Evolutionary conservation across 2,329 filamentous ascomycete genomes (phyloP).

Genomic region (Coccinonectria pachysandricola): DNA sequence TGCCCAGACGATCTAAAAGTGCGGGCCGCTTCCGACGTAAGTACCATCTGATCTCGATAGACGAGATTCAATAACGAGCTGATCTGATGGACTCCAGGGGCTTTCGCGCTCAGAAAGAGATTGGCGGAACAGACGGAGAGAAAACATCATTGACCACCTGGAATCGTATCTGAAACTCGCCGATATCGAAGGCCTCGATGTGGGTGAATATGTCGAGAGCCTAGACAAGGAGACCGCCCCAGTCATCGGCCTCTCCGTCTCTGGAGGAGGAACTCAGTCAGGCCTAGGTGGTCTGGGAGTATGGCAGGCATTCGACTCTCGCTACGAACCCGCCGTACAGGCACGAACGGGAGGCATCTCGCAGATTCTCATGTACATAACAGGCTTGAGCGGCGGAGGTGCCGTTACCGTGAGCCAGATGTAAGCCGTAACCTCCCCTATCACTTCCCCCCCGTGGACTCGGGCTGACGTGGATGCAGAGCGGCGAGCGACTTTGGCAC

Average conservation of each 20-base stretch:
- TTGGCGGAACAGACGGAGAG: slow-evolving; percentile 12
- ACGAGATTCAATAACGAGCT: fast-evolving
- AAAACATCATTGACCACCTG: slow-evolving; percentile 12
- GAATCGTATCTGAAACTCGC: slow-evolving; percentile 12
- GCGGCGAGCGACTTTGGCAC: slow-evolving; percentile 19
- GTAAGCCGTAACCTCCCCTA: slow-evolving; percentile 2
- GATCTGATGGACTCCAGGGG: slow-evolving; percentile 6
- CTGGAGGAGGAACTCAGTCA: slow-evolving; percentile 19
- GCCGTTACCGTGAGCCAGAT: slow-evolving; percentile 15
- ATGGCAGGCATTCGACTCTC: slow-evolving; percentile 19
- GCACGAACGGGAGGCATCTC: slow-evolving; percentile 16
- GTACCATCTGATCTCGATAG: fast-evolving
- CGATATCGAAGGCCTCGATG: slow-evolving; percentile 13
- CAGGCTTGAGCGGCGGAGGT: slow-evolving; percentile 18
- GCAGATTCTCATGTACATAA: slow-evolving; percentile 17
- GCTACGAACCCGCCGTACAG: slow-evolving; percentile 8
- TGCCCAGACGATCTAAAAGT: slow-evolving; percentile 7
- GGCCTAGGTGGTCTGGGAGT: slow-evolving; percentile 19
- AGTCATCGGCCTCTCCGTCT: slow-evolving; percentile 16
- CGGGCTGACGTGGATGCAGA: slow-evolving; percentile 2
- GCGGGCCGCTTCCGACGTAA: slow-evolving; percentile 5
- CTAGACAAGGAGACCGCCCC: slow-evolving; percentile 12
- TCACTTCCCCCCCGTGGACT: fast-evolving
- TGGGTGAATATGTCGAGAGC: slow-evolving; percentile 10
- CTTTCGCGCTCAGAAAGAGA: slow-evolving; percentile 12